Evolutionary conservation across 1,139 yeast genomes (phyloP), one percentile per base, ranked within the genome.

Genomic region (Candida pseudoviswanathii): DNA sequence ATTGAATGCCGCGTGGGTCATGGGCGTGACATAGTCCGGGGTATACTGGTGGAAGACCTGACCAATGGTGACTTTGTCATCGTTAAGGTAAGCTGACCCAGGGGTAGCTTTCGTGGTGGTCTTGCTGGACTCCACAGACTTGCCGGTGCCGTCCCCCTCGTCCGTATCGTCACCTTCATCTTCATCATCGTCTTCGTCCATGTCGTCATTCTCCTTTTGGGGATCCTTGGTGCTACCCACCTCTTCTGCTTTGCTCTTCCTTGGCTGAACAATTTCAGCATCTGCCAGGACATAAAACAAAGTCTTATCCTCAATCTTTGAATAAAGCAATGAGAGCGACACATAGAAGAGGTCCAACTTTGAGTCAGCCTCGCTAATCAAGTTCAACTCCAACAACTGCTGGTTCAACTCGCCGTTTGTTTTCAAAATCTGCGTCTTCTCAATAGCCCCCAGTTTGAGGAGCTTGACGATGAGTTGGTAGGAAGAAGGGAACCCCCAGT

Each of bases 21-120:
- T 56, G 7, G 67, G 53, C 3, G 65, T 54, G 8, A 70, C 56
- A 36, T 65, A 68, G n/a, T 65, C 63, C n/a, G 58, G 47, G 3
- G 77, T 77, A 54, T 73, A 73, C 44, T 71, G 72, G 8, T 80
- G 80, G 54, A 76, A 75, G 7, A 73, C 73, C 47, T 73, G 80
- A 30, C 66, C 61, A 1, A 75, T 56, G 1, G 75, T 71, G 32
- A 75, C 66, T 43, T 60, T 59, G 31, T 67, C 73, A 24, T 62
- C 55, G 24, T 16, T 41, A 4, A 33, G 29, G 7, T 39, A 32
- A n/a, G 27, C 4, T 10, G 5, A 10, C 11, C 43, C 41, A 2
- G 47, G 8, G 9, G 44, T 47, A 11, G 30, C 21, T n/a, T 49
- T 48, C 33, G 45, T 48, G 9, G 26, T 29, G 29, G 47, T 54